A percentile compares a stretch with the other conserved stretches of the same genome.
phyloP scores from a whole-genome alignment of 495 filamentous ascomycete genomes.

The Talaromyces trachyspermus region DNA sequence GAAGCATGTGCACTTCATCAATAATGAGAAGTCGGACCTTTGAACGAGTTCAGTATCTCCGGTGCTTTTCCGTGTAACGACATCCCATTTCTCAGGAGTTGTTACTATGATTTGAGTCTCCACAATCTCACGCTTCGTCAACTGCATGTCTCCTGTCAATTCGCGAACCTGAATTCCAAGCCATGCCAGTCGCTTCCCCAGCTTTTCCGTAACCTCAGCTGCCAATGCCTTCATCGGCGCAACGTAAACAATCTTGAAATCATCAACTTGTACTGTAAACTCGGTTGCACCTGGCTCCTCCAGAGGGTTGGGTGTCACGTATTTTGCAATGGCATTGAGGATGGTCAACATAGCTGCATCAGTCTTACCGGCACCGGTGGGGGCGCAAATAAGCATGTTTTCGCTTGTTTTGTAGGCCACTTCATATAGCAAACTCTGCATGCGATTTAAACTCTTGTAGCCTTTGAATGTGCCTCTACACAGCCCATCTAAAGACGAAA shows the following conservation, averaged over 20 bases:
- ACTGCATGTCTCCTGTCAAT: conserved; percentile 92
- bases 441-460: conserved; percentile 88
- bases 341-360: conserved; percentile 97
- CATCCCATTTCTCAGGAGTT: conserved; percentile 98
- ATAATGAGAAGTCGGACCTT: conserved; percentile 92
- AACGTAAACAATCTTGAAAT: conserved; percentile 97
- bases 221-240: conserved; percentile 92
- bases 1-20: conserved; percentile 99
- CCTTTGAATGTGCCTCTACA: conserved; percentile 89
- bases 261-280: conserved; percentile 69
- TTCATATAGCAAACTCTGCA: conserved; percentile 95
- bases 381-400: conserved; percentile 98
- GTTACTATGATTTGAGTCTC: conserved; percentile 99
- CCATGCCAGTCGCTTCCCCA: conserved; percentile 81
- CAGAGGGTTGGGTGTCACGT: conserved; percentile 67
- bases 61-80: conserved; percentile 94
- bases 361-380: conserved; percentile 97
- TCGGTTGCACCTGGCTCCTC: conserved; percentile 67
- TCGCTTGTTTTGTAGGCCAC: conserved; percentile 93
- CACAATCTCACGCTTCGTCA: conserved; percentile 96
- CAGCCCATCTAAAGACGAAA: conserved; percentile 79
- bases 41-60: conserved; percentile 97
- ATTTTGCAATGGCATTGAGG: conserved; percentile 79
- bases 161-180: conserved; percentile 91
- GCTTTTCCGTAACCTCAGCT: conserved; percentile 95